Percentiles rank a stretch among this genome's conserved stretches.
Evolutionary conservation across 768 basidiomycete genomes (phyloP).

Genomic region (Tulasnella sp.): DNA sequence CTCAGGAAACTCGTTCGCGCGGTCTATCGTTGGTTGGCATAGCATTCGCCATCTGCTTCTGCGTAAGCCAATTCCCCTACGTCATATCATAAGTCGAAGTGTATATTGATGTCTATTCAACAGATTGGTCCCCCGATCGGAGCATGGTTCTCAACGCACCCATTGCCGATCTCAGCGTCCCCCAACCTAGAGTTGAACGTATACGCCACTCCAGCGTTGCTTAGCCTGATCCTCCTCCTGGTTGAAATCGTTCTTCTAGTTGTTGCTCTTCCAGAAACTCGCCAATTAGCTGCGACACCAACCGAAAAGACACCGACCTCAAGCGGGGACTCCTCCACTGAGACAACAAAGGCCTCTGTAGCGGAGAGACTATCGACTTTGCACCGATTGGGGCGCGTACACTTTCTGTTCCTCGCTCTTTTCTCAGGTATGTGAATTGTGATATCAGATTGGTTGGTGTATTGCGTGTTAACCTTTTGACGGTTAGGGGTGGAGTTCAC

Average conservation of each 20-base stretch:
- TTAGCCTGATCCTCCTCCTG: slow-evolving; percentile 70
- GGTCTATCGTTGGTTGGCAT: slow-evolving; percentile 90
- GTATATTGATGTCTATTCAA: neutral
- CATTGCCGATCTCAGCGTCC: slow-evolving; percentile 51
- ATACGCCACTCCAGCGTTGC: slow-evolving; percentile 80
- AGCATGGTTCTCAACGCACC: slow-evolving; percentile 89
- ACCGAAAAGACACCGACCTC: slow-evolving; percentile 33
- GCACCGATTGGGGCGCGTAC: slow-evolving; percentile 53
- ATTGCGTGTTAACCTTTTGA: neutral
- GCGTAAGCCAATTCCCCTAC: slow-evolving; percentile 26
- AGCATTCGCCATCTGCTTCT: slow-evolving; percentile 93
- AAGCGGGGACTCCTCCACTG: slow-evolving; percentile 21
- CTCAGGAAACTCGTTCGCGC: slow-evolving; percentile 68
- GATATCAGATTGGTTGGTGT: neutral
- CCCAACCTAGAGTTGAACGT: slow-evolving; percentile 60
- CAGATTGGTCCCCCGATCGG: slow-evolving; percentile 83
- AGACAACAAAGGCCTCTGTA: neutral
- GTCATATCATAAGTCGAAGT: neutral
- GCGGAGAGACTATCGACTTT: slow-evolving; percentile 46
- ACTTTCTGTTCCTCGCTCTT: slow-evolving; percentile 78
- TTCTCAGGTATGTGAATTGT: slow-evolving; percentile 56
- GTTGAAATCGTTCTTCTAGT: slow-evolving; percentile 74
- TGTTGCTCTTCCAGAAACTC: slow-evolving; percentile 77
- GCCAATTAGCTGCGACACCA: slow-evolving; percentile 24
- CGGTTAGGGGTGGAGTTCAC: slow-evolving; percentile 82